A percentile compares a stretch with the other conserved stretches of the same genome.
These are phyloP conservation scores for Cyclanthera cordifolia DNA, from an alignment of 306 rosid genomes.

Conservation along the genomic window DNA sequence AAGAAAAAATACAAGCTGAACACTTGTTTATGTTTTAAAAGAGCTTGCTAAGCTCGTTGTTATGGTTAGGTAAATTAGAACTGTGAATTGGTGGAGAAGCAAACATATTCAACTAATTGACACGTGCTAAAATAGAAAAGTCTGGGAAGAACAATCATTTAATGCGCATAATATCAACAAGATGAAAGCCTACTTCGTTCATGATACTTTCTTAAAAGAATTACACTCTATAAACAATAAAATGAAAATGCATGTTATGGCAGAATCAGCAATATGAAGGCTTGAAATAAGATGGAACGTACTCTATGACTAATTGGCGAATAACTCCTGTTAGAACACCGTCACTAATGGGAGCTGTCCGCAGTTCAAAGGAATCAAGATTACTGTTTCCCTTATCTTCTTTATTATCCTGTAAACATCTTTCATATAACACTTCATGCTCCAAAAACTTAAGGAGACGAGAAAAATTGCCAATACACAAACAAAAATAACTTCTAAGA, in stretches of 20 bases:
- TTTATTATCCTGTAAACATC: constrained; percentile 28
- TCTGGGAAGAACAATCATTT: neutral
- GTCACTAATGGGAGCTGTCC: constrained; percentile 61
- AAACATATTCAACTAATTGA: neutral
- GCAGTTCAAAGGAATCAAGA: constrained; percentile 55
- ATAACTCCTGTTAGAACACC: constrained; percentile 78
- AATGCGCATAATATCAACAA: neutral
- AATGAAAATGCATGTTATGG: neutral
- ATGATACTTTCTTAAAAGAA: neutral
- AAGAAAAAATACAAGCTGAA: neutral
- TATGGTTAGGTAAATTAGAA: neutral
- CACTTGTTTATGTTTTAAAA: neutral
- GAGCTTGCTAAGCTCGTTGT: neutral
- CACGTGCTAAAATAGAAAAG: neutral
- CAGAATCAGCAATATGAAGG: neutral
- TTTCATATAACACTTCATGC: neutral
- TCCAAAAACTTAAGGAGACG: neutral
- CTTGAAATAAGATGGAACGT: constrained; percentile 6
- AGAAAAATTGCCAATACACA: neutral
- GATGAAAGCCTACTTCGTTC: neutral
- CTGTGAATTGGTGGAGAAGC: neutral
- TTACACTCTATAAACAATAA: neutral
- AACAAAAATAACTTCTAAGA: neutral
- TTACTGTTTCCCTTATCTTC: constrained; percentile 20
- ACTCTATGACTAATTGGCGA: constrained; percentile 76